A percentile compares a stretch with the other conserved stretches of the same genome.
phyloP scores from a whole-genome alignment of 805 yeast genomes.

The Starmerella riodocensis region DNA sequence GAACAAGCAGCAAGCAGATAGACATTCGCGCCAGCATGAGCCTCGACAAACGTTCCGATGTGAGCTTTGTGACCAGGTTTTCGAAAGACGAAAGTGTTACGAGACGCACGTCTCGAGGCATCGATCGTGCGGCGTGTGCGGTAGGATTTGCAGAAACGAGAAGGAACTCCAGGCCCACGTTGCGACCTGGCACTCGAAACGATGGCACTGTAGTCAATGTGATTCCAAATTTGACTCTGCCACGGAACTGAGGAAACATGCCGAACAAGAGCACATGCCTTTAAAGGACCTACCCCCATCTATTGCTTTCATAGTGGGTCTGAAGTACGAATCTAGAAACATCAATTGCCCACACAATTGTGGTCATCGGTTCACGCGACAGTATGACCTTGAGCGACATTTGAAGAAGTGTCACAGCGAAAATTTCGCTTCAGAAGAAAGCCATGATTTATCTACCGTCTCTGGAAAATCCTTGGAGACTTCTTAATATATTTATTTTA shows the following conservation, averaged over 20 bases:
- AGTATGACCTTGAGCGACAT: slow-evolving; percentile 31
- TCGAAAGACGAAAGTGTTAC: slow-evolving; percentile 62
- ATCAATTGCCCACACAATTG: slow-evolving; percentile 28
- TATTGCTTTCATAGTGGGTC: slow-evolving; percentile 29
- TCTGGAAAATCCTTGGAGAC: no score
- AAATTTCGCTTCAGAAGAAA: no score
- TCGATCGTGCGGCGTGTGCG: slow-evolving; percentile 35
- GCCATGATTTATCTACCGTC: no score
- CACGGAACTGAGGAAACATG: slow-evolving; percentile 3
- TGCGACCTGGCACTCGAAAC: slow-evolving; percentile 43
- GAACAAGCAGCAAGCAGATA: slow-evolving; percentile 61
- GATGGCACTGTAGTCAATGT: slow-evolving; percentile 25
- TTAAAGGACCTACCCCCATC: slow-evolving; percentile 1
- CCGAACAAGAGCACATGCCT: neutral
- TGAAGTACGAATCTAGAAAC: slow-evolving; percentile 26
- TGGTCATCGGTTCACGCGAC: slow-evolving; percentile 26
- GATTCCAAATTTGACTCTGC: slow-evolving; percentile 15
- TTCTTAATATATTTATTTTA: neutral
- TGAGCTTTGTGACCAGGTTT: slow-evolving; percentile 52
- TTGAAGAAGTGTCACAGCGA: slow-evolving; percentile 10
- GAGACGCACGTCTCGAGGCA: slow-evolving; percentile 51
- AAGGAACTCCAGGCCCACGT: slow-evolving; percentile 55
- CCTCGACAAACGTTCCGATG: slow-evolving; percentile 48
- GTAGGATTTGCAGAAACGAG: slow-evolving; percentile 49
- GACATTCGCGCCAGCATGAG: slow-evolving; percentile 76